Evolutionary conservation across 495 filamentous ascomycete species (phyloP), one percentile per base, ranked within the genome.

Genomic region (Bathelium albidoporum): DNA sequence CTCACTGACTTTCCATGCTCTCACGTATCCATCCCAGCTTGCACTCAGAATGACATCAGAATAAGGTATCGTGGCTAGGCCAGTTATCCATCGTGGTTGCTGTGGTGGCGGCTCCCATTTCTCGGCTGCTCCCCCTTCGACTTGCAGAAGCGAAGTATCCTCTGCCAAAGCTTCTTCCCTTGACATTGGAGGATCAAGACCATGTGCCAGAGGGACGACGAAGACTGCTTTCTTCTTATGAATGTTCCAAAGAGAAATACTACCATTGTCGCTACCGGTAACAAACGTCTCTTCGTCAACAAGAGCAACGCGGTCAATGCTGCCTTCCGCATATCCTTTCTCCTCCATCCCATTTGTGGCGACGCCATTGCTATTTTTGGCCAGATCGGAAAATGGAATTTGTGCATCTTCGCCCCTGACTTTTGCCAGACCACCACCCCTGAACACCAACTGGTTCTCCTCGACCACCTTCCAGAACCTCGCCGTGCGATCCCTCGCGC

Each of bases 401-500:
- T 34, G 63, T 64, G 55, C 68, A 72, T 62, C 73, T 73, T 58
- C 76, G 71, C 73, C 62, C 22, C 24, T 62, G 32, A 68, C 59
- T 26, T 69, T 64, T 3, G 86, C 79, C 22, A 79, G 77, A 24
- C 81, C 86, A 43, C 89, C 91, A 49, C 91, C 93, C 43, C 93
- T 87, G 75, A 97, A 98, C 1, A 97, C 92, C 3, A 97, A 81
- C 71, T 97, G 95, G 0, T 86, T 88, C 71, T 98, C 94, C 62
- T 98, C 94, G 29, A 91, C 85, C 1, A 97, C 91, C 73, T 97
- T 98, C 94, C 94, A 98, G 65, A 96, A 74, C 32, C 94, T 81
- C n/a, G 91, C 92, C 0, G 94, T 96, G 26, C 93, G 86, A 72
- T 98, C 94, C 59, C 93, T 81, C 32, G 88, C 88, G 64, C 94